phyloP scores from a whole-genome alignment of 2,329 filamentous ascomycete genomes.

The Trichoderma endophyticum region DNA sequence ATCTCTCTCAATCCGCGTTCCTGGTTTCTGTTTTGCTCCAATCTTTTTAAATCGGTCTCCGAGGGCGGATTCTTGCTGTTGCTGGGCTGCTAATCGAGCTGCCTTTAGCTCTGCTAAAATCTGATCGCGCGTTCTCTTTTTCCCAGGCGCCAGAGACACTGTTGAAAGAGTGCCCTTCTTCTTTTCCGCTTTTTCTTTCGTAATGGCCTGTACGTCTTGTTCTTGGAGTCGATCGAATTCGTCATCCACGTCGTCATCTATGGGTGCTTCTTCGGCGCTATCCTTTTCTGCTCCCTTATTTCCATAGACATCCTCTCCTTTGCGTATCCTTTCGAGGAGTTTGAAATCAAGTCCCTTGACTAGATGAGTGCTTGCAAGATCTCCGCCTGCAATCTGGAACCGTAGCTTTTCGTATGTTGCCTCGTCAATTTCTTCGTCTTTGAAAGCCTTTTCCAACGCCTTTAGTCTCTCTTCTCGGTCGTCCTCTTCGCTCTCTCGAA shows the following conservation, averaged over 20 bases:
- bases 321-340: constrained; percentile 65
- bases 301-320: constrained; percentile 65
- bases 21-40: constrained; percentile 50
- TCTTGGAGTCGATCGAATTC: constrained; percentile 60
- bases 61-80: constrained; percentile 48
- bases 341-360: constrained; percentile 91
- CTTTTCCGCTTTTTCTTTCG: constrained; percentile 48
- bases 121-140: constrained; percentile 63
- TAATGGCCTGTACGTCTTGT: constrained; percentile 51
- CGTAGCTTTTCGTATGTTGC: constrained; percentile 73
- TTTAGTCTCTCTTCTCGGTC: constrained; percentile 64
- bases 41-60: constrained; percentile 65
- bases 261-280: constrained; percentile 24
- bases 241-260: constrained; percentile 54
- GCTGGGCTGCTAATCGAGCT: constrained; percentile 57
- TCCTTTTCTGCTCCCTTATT: constrained; percentile 31
- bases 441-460: constrained; percentile 76
- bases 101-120: constrained; percentile 66
- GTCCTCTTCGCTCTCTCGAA: constrained; percentile 54
- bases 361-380: constrained; percentile 75
- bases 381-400: constrained; percentile 77
- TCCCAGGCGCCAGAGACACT: constrained; percentile 49
- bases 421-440: constrained; percentile 78
- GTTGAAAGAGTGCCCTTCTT: constrained; percentile 62
- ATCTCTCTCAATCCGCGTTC: constrained; percentile 59